Conservation (phyloP, 2,329 filamentous ascomycete genomes). For the Sclerotinia trifoliorum region DNA sequence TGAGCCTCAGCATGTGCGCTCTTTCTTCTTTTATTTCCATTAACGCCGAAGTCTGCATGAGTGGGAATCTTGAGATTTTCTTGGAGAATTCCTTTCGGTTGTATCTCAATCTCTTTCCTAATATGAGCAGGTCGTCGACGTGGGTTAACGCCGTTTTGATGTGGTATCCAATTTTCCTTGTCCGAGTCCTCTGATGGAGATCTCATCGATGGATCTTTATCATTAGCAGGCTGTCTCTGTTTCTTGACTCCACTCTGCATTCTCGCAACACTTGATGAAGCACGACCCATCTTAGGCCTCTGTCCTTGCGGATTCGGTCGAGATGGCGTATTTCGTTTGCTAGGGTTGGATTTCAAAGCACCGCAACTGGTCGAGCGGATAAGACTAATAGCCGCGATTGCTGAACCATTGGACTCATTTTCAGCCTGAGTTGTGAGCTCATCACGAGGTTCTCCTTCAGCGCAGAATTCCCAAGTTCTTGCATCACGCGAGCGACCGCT, state of each 20-base stretch:
- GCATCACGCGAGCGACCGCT: slow-evolving; percentile 82
- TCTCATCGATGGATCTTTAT: slow-evolving; percentile 44
- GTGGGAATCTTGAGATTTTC: slow-evolving; percentile 33
- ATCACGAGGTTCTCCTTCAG: slow-evolving; percentile 75
- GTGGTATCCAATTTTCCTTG: slow-evolving; percentile 85
- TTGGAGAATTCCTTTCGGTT: slow-evolving; percentile 34
- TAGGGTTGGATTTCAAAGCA: slow-evolving; percentile 51
- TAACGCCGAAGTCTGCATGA: slow-evolving; percentile 33
- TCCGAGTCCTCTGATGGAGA: slow-evolving; percentile 73
- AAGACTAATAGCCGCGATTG: slow-evolving; percentile 76
- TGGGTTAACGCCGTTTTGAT: slow-evolving; percentile 48
- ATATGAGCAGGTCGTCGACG: slow-evolving; percentile 38
- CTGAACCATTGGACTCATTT: slow-evolving; percentile 75
- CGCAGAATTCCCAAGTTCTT: slow-evolving; percentile 87
- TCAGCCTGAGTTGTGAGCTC: slow-evolving; percentile 79
- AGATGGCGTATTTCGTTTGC: slow-evolving; percentile 61
- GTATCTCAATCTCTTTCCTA: slow-evolving; percentile 29
- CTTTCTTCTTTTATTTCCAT: slow-evolving; percentile 32
- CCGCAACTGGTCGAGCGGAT: slow-evolving; percentile 68
- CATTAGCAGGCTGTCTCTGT: slow-evolving; percentile 32
- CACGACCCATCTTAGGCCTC: slow-evolving; percentile 60
- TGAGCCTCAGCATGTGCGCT: slow-evolving; percentile 40
- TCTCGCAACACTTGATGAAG: slow-evolving; percentile 61
- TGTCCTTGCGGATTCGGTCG: slow-evolving; percentile 47
- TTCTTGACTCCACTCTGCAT: slow-evolving; percentile 49